These are phyloP conservation scores for Metschnikowia reukaufii DNA, from an alignment of 805 yeast species.

Conservation along the genomic window DNA sequence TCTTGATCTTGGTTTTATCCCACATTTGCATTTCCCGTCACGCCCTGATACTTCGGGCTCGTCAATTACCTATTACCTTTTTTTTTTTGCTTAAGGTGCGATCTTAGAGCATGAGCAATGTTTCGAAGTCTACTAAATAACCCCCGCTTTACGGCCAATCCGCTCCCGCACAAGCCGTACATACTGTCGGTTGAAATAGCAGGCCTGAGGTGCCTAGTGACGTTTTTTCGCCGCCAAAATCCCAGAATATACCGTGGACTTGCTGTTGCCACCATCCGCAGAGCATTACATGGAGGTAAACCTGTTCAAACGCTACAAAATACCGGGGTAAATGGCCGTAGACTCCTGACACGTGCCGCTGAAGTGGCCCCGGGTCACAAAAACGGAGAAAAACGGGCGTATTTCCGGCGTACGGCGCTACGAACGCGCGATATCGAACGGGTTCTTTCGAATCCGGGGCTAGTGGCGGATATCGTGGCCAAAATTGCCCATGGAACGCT, in stretches of 20 bases:
- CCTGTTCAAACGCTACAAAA: no score
- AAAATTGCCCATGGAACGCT: slow-evolving; percentile 1
- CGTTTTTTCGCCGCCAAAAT: background rate
- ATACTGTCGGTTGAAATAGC: background rate
- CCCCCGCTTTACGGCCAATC: background rate
- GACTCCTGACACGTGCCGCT: no score
- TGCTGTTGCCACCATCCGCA: background rate
- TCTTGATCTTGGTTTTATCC: background rate
- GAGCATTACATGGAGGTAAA: no score
- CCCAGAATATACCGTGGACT: background rate
- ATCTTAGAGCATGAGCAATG: slow-evolving; percentile 4
- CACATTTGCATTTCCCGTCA: no score
- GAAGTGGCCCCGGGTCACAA: background rate
- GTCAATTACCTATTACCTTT: background rate
- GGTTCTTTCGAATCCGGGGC: slow-evolving; percentile 10
- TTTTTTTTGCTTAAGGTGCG: background rate
- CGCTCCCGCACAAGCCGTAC: background rate
- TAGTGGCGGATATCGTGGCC: slow-evolving; percentile 5
- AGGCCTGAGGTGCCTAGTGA: background rate
- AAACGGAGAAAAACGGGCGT: background rate
- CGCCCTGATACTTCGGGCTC: no score
- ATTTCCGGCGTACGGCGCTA: slow-evolving; percentile 3
- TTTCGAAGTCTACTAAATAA: slow-evolving; percentile 7
- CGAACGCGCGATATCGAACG: slow-evolving; percentile 15
- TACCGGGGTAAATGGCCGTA: no score